Evolutionary conservation across 1,284 basidiomycete species (phyloP), one percentile per base, ranked within the genome.

Genomic region (Rhizopogon parksii): DNA sequence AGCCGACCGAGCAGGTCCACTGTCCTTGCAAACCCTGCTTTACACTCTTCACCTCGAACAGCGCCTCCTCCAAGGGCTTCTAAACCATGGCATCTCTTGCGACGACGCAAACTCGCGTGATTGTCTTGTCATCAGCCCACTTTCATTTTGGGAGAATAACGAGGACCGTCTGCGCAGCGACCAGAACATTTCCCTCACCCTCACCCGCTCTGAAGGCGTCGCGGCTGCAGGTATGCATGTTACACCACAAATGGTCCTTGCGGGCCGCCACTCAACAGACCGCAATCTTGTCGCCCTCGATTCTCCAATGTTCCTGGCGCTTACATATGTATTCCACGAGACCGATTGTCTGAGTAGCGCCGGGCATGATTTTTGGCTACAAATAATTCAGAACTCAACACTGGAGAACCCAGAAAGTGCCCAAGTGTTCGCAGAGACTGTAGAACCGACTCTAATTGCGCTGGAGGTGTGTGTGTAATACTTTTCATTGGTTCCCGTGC

Each of bases 241-340:
- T 40, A 81, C 77, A 11, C 79, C 84, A 6, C 73, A 79, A 47
- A 89, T 90, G 85, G 84, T 89, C 30, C 67, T 89, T 43, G 84
- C 85, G n/a, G 80, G 84, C 17, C 75, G 84, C 49, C 78, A 77
- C 36, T 74, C 72, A 17, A 71, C 73, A 52, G 80, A 84, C 46
- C 73, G 73, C 40, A 70, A 75, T 49, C 69, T 71, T 38, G 59
- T 64, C 11, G 70, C 72, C 47, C 73, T 83, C 51, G 82, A 86
- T 58, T 81, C 77, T 46, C 84, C 86, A 38, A 76, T 73, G 46
- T 87, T 82, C 61, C 75, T 91, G 17, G 85, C 82, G 9, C 72
- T 91, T 51, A 89, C 86, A 0, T 90, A 88, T 62, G 82, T 88
- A 67, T 88, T 91, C 62, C 79, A 77, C 5, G 83, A 88, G 57